Percentiles rank a stretch among this genome's conserved stretches.
Evolutionary conservation across 345 rosid species (phyloP).

Genomic region (Syzygium aqueum): DNA sequence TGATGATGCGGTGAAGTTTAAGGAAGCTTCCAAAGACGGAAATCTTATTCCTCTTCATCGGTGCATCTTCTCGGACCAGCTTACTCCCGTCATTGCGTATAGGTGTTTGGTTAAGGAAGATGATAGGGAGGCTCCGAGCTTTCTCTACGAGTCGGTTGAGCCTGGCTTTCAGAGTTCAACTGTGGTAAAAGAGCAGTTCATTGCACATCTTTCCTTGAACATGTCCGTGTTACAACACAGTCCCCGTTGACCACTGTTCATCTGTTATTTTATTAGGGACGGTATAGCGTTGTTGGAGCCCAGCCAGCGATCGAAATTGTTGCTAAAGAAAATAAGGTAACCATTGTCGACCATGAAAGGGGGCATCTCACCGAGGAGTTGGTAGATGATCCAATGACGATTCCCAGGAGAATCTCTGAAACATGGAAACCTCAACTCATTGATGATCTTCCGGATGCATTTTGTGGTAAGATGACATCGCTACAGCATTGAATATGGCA

Average conservation of each 20-base stretch:
- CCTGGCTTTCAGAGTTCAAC: slow-evolving; percentile 49
- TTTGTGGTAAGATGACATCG: slow-evolving; percentile 46
- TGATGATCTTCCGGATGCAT: slow-evolving; percentile 72
- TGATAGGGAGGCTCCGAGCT: slow-evolving; percentile 82
- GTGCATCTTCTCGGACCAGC: slow-evolving; percentile 80
- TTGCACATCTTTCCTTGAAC: background rate
- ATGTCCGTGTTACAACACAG: background rate
- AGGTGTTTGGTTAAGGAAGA: slow-evolving; percentile 84
- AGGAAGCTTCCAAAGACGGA: slow-evolving; percentile 52
- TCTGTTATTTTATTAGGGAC: slow-evolving; percentile 36
- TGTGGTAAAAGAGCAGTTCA: slow-evolving; percentile 38
- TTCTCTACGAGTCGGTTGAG: slow-evolving; percentile 79
- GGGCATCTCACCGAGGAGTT: slow-evolving; percentile 45
- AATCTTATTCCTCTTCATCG: slow-evolving; percentile 63
- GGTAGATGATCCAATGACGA: slow-evolving; percentile 71
- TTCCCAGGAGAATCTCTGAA: slow-evolving; percentile 60
- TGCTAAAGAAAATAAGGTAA: slow-evolving; percentile 67
- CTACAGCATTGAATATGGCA: background rate
- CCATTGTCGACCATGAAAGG: slow-evolving; percentile 53
- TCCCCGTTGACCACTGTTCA: background rate
- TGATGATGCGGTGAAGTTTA: slow-evolving; percentile 27
- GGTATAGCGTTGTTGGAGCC: slow-evolving; percentile 80
- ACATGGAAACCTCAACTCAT: slow-evolving; percentile 68
- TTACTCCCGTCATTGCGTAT: slow-evolving; percentile 80
- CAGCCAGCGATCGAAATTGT: slow-evolving; percentile 72